phyloP scores from a whole-genome alignment of 768 basidiomycete genomes.

The Lactifluus rugatus region DNA sequence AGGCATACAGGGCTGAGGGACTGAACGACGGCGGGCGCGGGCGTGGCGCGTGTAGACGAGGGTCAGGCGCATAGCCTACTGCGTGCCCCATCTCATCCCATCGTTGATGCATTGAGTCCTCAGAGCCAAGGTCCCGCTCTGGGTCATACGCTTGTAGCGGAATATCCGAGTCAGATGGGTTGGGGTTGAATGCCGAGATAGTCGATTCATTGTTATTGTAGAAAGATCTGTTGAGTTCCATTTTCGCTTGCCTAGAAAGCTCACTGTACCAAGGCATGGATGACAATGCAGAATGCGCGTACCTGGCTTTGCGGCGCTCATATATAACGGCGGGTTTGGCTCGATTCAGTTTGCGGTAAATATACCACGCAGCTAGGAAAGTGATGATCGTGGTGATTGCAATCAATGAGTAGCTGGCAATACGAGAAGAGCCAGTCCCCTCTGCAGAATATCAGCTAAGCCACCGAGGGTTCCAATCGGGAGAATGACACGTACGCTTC shows the following conservation, averaged over 20 bases:
- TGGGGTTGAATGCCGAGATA: slow-evolving; percentile 20
- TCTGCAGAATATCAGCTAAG: slow-evolving; percentile 22
- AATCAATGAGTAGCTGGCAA: slow-evolving; percentile 55
- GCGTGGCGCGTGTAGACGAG: slow-evolving; percentile 41
- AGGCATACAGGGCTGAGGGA: slow-evolving; percentile 1
- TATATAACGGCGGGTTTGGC: slow-evolving; percentile 62
- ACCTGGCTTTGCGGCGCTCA: slow-evolving; percentile 63
- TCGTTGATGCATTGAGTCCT: slow-evolving; percentile 31
- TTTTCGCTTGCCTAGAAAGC: slow-evolving; percentile 43
- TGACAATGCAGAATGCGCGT: slow-evolving; percentile 10
- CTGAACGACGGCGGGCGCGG: slow-evolving; percentile 25
- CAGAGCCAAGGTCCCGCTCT: slow-evolving; percentile 12
- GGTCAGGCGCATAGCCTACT: slow-evolving; percentile 37
- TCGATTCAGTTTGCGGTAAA: slow-evolving; percentile 58
- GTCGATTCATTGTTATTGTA: slow-evolving; percentile 18
- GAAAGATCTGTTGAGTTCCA: slow-evolving; percentile 20
- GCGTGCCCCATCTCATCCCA: slow-evolving; percentile 46
- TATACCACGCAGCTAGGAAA: slow-evolving; percentile 74
- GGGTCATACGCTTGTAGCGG: slow-evolving; percentile 32
- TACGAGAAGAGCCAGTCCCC: slow-evolving; percentile 45
- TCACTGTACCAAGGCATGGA: background rate
- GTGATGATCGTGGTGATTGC: slow-evolving; percentile 64
- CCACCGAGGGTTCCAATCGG: background rate
- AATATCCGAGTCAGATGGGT: slow-evolving; percentile 35
- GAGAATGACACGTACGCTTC: background rate